Evolutionary conservation across 1,284 basidiomycete genomes (phyloP), one percentile per base, ranked within the genome.

Genomic region (Tilletiopsis washingtonensis): DNA sequence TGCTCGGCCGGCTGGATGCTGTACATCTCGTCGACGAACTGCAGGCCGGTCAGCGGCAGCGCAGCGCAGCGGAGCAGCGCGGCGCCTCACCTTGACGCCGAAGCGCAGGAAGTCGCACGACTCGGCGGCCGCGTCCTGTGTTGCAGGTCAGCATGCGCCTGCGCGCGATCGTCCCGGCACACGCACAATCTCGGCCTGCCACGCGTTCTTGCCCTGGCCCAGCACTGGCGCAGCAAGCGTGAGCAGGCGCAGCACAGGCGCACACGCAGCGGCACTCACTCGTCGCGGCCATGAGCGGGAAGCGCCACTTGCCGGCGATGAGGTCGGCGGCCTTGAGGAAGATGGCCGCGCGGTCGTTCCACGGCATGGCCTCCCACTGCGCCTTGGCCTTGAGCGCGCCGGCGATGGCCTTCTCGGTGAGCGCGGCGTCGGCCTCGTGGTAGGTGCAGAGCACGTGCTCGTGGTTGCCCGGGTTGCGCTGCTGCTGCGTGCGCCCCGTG

Each of bases 191-290:
- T 99, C 93, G 20, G 93, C 94, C 77, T 99, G 93, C 93, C 93
- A 98, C 11, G 82, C 85, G 74, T 97, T 99, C 82, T 99, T 99
- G 47, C 94, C 93, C 77, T 99, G 93, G 12, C 93, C 93, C 40
- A 99, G 80, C 78, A 98, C 96, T 34, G 32, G 12, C n/a, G n/a
- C 12, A 34, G 32, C 32, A 34, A 34, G 32, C 32, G 17, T 17
- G 32, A 17, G 12, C 12, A 11, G 32, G 12, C 32, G 32, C 3
- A 34, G 32, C 32, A 17, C 17, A 11, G 12, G 17, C 2, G 32
- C 32, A 34, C 32, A 34, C 32, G 12, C 32, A n/a, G n/a, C n/a
- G n/a, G n/a, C 17, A 34, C 32, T 34, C 32, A 34, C 32, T 34
- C 42, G 93, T 97, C 26, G 93, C 91, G 26, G 94, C 94, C 78